Percentiles rank a stretch among this genome's conserved stretches.
Evolutionary conservation across 2,329 filamentous ascomycete genomes (phyloP).

Genomic region (Bipolaris sorokiniana): DNA sequence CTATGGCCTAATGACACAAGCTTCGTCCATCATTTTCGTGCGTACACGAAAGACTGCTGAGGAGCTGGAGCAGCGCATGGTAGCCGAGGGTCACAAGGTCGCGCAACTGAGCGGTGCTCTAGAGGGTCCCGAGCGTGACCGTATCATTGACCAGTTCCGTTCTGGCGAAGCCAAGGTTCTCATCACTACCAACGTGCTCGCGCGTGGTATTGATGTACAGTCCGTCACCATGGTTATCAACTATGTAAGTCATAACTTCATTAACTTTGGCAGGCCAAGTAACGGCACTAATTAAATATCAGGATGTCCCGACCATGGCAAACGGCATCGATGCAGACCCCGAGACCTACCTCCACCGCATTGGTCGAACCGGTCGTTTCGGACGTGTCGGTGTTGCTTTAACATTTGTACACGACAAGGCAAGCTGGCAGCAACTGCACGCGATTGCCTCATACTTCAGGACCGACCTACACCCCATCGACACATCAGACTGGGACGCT

Average conservation of each 20-base stretch:
- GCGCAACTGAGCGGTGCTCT: constrained; percentile 87
- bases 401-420: constrained; percentile 87
- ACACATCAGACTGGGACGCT: constrained; percentile 87
- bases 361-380: constrained; percentile 95
- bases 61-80: constrained; percentile 86
- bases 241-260: constrained; percentile 63
- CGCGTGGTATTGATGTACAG: constrained; percentile 91
- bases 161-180: constrained; percentile 89
- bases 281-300: constrained; percentile 46
- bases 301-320: constrained; percentile 59
- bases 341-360: constrained; percentile 97
- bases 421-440: constrained; percentile 78
- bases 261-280: not conserved
- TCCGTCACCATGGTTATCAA: constrained; percentile 98
- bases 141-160: constrained; percentile 85
- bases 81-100: constrained; percentile 86
- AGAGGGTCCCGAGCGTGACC: constrained; percentile 82
- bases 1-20: constrained; percentile 94
- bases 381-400: constrained; percentile 95
- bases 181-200: constrained; percentile 95
- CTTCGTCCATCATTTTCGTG: constrained; percentile 97
- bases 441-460: constrained; percentile 81
- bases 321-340: constrained; percentile 75
- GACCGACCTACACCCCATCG: constrained; percentile 80
- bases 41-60: constrained; percentile 86